A percentile compares a stretch with the other conserved stretches of the same genome.
Evolutionary conservation across 1,139 yeast species (phyloP).

Genomic region (Saccharomyces pastorianus): DNA sequence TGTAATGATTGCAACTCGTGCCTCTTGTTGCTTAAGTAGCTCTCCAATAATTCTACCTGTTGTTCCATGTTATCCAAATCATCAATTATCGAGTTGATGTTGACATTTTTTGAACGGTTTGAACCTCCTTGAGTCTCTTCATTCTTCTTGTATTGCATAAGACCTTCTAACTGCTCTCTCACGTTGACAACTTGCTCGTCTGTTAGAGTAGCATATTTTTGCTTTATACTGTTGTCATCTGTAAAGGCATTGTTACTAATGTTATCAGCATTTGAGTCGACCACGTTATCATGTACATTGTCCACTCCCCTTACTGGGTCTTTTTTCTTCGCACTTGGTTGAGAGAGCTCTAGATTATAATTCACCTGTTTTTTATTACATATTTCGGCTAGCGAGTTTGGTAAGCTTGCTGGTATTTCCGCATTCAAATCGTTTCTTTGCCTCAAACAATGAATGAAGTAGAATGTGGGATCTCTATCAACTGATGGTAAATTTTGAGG

Average conservation of each 20-base stretch:
- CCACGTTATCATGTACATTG: neutral
- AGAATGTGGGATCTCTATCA: slow-evolving; percentile 87
- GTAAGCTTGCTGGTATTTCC: slow-evolving; percentile 82
- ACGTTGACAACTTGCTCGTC: slow-evolving; percentile 40
- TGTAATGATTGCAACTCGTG: slow-evolving; percentile 40
- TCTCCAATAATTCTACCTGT: slow-evolving; percentile 48
- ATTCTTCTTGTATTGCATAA: slow-evolving; percentile 54
- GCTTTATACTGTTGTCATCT: slow-evolving; percentile 19
- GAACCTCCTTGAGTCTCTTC: slow-evolving; percentile 8
- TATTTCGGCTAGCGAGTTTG: slow-evolving; percentile 86
- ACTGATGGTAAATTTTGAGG: slow-evolving; percentile 82
- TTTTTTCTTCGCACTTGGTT: slow-evolving; percentile 35
- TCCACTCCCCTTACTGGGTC: neutral
- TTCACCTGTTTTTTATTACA: slow-evolving; percentile 80
- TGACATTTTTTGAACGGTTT: slow-evolving; percentile 9
- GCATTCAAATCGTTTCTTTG: slow-evolving; percentile 76
- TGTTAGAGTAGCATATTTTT: slow-evolving; percentile 48
- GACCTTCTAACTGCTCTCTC: slow-evolving; percentile 73
- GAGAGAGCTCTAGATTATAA: slow-evolving; percentile 54
- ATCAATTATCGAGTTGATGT: slow-evolving; percentile 36
- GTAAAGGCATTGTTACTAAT: slow-evolving; percentile 21
- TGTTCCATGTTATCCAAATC: slow-evolving; percentile 43
- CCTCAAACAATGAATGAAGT: slow-evolving; percentile 80
- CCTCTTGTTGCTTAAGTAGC: slow-evolving; percentile 42
- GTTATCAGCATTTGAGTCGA: slow-evolving; percentile 10